Percentiles rank a stretch among this genome's conserved stretches.
Conservation (phyloP, 2,329 filamentous ascomycete species). For the Onygena corvina region DNA sequence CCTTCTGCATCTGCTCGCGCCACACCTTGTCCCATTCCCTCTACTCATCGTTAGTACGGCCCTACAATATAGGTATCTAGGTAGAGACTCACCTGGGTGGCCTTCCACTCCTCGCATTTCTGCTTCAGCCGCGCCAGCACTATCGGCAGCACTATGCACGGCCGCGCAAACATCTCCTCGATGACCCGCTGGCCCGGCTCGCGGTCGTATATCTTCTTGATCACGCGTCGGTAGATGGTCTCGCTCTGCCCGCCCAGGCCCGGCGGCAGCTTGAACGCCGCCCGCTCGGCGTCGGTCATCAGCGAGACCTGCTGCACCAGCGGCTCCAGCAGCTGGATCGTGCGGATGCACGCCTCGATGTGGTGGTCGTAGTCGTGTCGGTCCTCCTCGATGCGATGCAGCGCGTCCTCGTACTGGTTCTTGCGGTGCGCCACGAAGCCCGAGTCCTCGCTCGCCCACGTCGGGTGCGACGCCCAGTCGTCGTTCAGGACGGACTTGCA, state of each 20-base stretch:
- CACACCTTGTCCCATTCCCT: slow-evolving; percentile 99
- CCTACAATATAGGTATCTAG: slow-evolving; percentile 5
- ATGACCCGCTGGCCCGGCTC: slow-evolving; percentile 78
- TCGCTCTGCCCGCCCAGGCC: slow-evolving; percentile 87
- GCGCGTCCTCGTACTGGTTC: slow-evolving; percentile 84
- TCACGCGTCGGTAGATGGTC: slow-evolving; percentile 90
- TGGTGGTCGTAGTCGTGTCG: slow-evolving; percentile 98
- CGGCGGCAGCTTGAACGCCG: slow-evolving; percentile 63
- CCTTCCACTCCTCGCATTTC: slow-evolving; percentile 95
- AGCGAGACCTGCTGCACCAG: slow-evolving; percentile 81
- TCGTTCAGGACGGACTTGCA: slow-evolving; percentile 91
- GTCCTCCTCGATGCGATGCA: slow-evolving; percentile 95
- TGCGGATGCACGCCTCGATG: slow-evolving; percentile 88
- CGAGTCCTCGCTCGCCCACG: slow-evolving; percentile 95
- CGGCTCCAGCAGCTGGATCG: slow-evolving; percentile 89
- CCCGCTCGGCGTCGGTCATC: slow-evolving; percentile 60
- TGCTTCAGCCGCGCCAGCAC: slow-evolving; percentile 82
- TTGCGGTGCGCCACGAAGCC: slow-evolving; percentile 96
- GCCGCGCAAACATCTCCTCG: slow-evolving; percentile 70
- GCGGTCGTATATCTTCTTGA: slow-evolving; percentile 90
- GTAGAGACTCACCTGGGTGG: slow-evolving; percentile 49
- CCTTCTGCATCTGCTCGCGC: slow-evolving; percentile 87
- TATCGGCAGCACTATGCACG: slow-evolving; percentile 77
- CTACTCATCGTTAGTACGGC: slow-evolving; percentile 28
- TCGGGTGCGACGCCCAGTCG: slow-evolving; percentile 96